phyloP scores from a whole-genome alignment of 2,329 filamentous ascomycete species.

The Botrytis paeoniae region DNA sequence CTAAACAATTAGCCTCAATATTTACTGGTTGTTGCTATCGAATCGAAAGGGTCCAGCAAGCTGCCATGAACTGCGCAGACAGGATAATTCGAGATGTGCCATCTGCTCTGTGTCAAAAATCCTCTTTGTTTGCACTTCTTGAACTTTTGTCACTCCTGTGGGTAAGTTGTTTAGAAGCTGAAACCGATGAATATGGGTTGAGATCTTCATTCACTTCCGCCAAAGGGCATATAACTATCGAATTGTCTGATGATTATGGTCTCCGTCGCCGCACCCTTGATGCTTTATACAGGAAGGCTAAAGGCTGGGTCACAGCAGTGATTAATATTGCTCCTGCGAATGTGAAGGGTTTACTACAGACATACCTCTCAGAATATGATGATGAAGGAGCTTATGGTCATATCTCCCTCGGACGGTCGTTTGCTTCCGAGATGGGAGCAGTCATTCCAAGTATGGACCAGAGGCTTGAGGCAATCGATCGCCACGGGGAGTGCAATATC shows the following conservation, averaged over 20 bases:
- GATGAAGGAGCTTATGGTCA: slow-evolving; percentile 90
- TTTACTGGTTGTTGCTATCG: slow-evolving; percentile 91
- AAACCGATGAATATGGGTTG: slow-evolving; percentile 91
- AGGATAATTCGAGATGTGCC: slow-evolving; percentile 81
- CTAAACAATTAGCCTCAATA: slow-evolving; percentile 78
- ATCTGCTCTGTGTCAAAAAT: slow-evolving; percentile 84
- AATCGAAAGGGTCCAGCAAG: slow-evolving; percentile 85
- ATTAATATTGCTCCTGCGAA: slow-evolving; percentile 86
- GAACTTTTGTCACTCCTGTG: slow-evolving; percentile 94
- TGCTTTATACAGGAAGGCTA: slow-evolving; percentile 72
- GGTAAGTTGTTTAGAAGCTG: slow-evolving; percentile 88
- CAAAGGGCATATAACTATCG: slow-evolving; percentile 74
- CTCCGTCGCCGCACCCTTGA: slow-evolving; percentile 79
- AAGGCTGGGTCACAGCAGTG: slow-evolving; percentile 73
- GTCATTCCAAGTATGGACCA: slow-evolving; percentile 84
- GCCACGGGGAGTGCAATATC: slow-evolving; percentile 68
- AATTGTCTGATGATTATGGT: slow-evolving; percentile 89
- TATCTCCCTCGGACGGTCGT: slow-evolving; percentile 86
- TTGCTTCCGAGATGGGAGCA: slow-evolving; percentile 89
- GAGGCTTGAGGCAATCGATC: slow-evolving; percentile 76
- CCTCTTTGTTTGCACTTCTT: slow-evolving; percentile 86
- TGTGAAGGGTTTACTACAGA: slow-evolving; percentile 91
- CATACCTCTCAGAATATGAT: slow-evolving; percentile 91
- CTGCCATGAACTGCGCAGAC: slow-evolving; percentile 79
- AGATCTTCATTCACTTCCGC: slow-evolving; percentile 75